A percentile compares a stretch with the other conserved stretches of the same genome.
These are phyloP conservation scores for Pseudohalonectria lignicola DNA, from an alignment of 2,329 filamentous ascomycete species.

Conservation along the genomic window DNA sequence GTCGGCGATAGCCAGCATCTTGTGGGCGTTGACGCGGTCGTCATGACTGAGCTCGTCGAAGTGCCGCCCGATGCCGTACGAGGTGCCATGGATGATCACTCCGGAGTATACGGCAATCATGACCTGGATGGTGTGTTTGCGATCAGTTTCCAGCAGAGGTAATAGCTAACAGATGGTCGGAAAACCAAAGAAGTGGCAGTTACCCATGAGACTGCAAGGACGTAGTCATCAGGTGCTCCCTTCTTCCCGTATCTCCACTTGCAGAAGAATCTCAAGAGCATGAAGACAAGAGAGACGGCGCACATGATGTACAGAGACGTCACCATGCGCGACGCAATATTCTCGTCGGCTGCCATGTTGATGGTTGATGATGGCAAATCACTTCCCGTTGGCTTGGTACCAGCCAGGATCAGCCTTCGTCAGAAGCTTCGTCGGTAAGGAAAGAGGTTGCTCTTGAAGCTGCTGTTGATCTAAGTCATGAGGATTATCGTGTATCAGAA, in stretches of 20 bases:
- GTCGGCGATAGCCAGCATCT: slow-evolving; percentile 10
- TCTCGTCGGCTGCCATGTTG: slow-evolving; percentile 4
- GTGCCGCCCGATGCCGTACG: slow-evolving; percentile 9
- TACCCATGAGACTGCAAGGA: slow-evolving; percentile 10
- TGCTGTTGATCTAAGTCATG: too few relatives aligned
- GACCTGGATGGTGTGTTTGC: slow-evolving; percentile 5
- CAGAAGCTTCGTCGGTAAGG: too few relatives aligned
- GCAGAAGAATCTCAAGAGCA: slow-evolving; percentile 11
- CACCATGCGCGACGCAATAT: slow-evolving; percentile 8
- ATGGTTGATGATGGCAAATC: too few relatives aligned
- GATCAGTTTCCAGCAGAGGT: background rate
- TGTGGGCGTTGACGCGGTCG: slow-evolving; percentile 5
- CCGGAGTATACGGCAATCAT: slow-evolving; percentile 7
- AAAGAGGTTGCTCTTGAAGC: too few relatives aligned
- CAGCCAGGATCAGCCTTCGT: too few relatives aligned
- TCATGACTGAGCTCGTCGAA: slow-evolving; percentile 4
- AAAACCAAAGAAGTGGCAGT: background rate
- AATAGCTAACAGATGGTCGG: too few relatives aligned
- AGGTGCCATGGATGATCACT: slow-evolving; percentile 7
- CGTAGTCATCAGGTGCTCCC: slow-evolving; percentile 10
- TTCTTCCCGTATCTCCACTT: slow-evolving; percentile 8
- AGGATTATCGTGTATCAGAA: too few relatives aligned
- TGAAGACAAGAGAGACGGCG: slow-evolving; percentile 9
- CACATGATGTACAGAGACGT: slow-evolving; percentile 10
- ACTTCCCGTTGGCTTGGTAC: too few relatives aligned